Evolutionary conservation across 2,329 filamentous ascomycete species (phyloP), one percentile per base, ranked within the genome.

Genomic region (Ophiostoma australiae): DNA sequence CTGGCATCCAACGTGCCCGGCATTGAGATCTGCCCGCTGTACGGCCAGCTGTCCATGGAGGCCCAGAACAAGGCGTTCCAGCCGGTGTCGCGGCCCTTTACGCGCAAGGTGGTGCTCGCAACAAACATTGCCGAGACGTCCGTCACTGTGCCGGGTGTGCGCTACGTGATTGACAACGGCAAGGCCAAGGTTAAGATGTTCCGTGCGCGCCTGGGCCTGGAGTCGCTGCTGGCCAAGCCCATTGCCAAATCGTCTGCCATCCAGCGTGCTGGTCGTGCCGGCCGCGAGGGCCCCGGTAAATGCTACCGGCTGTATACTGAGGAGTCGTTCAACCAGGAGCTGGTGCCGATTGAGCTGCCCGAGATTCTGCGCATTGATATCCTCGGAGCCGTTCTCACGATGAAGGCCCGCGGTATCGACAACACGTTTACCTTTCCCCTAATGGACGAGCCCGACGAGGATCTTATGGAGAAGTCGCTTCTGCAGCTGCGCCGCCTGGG

Each of bases 41-140:
- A 96, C 76, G 95, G 95, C 1, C 93, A 96, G 48, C 85, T 99
- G 6, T 91, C 94, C 0, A 93, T 95, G 75, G 87, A 90, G 70
- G 91, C 91, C 0, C 95, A 99, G 76, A 91, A 97, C 74, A 87
- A 89, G 31, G 93, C 96, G 11, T 98, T 99, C 78, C 84, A 90
- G 70, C 91, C 91, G 0, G 86, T 91, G 31, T 87, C 87, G 70
- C 86, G 88, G 2, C 84, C 84, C n/a, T 86, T 85, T 71, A 96
- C 92, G 0, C 87, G 95, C 63, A 98, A 98, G 77, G 86, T 98
- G 15, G 93, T 99, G 0, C 83, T 99, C 0, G 90, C 94, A 0
- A 99, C 95, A 17, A 99, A 99, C 77, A 98, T 99, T 76, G 95
- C 95, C n/a, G 95, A 99, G 79, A 98, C 95, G 0, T 98, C 95